Percentiles rank a stretch among this genome's conserved stretches.
Conservation (phyloP, 495 filamentous ascomycete species). For the Penicillium canescens region DNA sequence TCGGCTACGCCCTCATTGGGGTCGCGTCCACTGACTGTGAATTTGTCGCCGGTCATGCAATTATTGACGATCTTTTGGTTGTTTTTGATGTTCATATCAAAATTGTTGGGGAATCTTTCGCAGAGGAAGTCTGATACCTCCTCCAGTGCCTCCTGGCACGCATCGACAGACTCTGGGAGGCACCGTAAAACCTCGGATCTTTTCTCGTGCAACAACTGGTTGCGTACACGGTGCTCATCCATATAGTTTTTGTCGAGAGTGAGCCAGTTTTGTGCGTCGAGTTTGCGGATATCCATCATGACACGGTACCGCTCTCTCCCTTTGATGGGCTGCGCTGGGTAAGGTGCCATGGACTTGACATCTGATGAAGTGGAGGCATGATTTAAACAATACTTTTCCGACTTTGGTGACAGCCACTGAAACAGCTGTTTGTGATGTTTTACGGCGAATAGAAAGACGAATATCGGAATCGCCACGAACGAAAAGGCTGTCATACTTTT, state of each 20-base stretch:
- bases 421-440: constrained; percentile 39
- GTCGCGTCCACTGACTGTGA: constrained; percentile 32
- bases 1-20: constrained; percentile 30
- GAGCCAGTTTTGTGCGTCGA: constrained; percentile 55
- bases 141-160: constrained; percentile 52
- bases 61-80: constrained; percentile 42
- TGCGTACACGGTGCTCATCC: constrained; percentile 47
- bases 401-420: constrained; percentile 14
- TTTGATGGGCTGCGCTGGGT: constrained; percentile 46
- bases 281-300: constrained; percentile 56
- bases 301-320: constrained; percentile 47
- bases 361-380: constrained; percentile 24
- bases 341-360: constrained; percentile 40
- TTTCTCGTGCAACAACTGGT: constrained; percentile 40
- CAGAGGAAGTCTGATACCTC: constrained; percentile 53
- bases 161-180: constrained; percentile 49
- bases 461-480: constrained; percentile 35
- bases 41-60: constrained; percentile 50
- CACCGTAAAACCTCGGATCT: constrained; percentile 47
- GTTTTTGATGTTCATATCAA: constrained; percentile 34
- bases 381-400: constrained; percentile 10
- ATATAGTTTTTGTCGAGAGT: constrained; percentile 54
- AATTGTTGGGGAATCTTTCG: constrained; percentile 47
- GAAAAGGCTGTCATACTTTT: constrained; percentile 36
- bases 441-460: constrained; percentile 45